phyloP scores from a whole-genome alignment of 169 alveolate species.

The Cryptosporidium ubiquitum region DNA sequence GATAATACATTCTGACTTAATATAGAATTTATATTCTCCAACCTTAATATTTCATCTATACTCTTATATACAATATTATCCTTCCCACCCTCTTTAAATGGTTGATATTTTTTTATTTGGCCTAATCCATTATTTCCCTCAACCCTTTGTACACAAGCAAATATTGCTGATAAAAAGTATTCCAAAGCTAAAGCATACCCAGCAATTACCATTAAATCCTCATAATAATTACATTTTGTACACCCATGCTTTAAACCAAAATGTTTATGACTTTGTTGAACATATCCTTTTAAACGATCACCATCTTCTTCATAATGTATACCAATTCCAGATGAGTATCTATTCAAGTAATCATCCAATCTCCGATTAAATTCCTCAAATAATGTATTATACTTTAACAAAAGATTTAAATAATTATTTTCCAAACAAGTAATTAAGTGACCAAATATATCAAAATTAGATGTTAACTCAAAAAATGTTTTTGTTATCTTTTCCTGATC shows the following conservation, averaged over 20 bases:
- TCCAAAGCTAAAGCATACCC: neutral
- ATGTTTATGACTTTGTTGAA: neutral
- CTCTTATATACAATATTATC: neutral
- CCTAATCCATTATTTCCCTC: neutral
- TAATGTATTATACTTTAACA: neutral
- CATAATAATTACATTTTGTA: neutral
- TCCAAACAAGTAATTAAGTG: neutral
- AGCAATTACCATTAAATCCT: neutral
- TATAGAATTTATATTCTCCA: neutral
- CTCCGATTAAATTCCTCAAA: neutral
- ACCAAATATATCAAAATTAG: constrained; percentile 5
- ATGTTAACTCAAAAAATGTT: neutral
- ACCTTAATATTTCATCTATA: neutral
- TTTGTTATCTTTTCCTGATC: neutral
- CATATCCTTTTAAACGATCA: too few species aligned
- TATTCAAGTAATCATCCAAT: neutral
- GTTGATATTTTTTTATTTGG: too few species aligned
- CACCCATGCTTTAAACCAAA: neutral
- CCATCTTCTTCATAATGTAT: too few species aligned
- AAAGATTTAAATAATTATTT: neutral
- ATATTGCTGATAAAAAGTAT: neutral
- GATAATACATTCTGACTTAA: neutral
- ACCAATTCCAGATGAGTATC: neutral
- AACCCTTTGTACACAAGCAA: constrained; percentile 5
- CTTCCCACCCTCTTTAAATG: neutral